Conservation (phyloP, 176 grass and related monocot genomes). For the Stipa capillata region DNA sequence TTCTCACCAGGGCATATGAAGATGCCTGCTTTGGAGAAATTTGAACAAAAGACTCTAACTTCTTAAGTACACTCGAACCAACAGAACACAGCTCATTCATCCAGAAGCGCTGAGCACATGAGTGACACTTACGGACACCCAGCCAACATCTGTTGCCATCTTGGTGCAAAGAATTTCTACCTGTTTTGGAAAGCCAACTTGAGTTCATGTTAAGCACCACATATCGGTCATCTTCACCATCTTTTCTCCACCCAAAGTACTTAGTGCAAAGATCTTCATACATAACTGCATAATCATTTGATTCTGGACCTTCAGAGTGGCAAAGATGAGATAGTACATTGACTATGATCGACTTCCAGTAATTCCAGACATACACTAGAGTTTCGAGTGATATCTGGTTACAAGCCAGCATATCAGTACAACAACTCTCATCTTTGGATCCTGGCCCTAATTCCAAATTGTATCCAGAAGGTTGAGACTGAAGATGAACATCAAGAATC, state of each 20-base stretch:
- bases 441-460: conserved; percentile 10
- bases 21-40: neutral
- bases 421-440: conserved; percentile 7
- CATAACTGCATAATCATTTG: neutral
- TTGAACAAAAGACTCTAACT: conserved; percentile 37
- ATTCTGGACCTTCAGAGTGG: neutral
- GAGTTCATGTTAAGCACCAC: conserved; percentile 44
- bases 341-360: conserved; percentile 35
- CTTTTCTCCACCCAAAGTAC: conserved; percentile 61
- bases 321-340: conserved; percentile 20
- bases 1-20: conserved; percentile 13
- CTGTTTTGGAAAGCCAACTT: conserved; percentile 35
- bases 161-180: conserved; percentile 21
- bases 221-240: conserved; percentile 1
- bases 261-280: conserved; percentile 47
- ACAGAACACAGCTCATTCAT: conserved; percentile 45
- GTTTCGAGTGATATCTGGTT: conserved; percentile 35
- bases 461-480: conserved; percentile 14
- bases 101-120: conserved; percentile 42
- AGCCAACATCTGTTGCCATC: conserved; percentile 16
- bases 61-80: conserved; percentile 44
- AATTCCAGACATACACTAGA: conserved; percentile 44
- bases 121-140: conserved; percentile 10
- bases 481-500: conserved; percentile 60
- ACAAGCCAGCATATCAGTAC: conserved; percentile 19